Base-by-base conservation (phyloP, 2,329 filamentous ascomycete genomes). In the Fusarium sp. region DNA sequence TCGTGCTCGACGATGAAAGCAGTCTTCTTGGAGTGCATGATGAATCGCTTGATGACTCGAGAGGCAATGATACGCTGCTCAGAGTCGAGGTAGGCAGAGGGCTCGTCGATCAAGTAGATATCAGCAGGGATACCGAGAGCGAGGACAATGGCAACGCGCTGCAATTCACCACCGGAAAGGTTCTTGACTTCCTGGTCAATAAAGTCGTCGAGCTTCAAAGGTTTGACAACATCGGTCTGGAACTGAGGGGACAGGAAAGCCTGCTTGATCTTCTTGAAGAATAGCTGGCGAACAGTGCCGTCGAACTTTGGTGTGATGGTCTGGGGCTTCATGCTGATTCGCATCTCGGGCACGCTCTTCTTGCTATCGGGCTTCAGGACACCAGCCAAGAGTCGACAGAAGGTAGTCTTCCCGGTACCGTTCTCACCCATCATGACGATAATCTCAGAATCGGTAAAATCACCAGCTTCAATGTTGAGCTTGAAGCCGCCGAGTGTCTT, bases 391-490 rank as follows among this genome's bases (percentile, higher is more conserved):
- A 99, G 90, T 75, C 90, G 92, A 83, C 94, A 98, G 84, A 99
- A 99, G 6, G 95, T 99, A 2, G 95, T 99, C 84, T 99, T 97
- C 76, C 96, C 96, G 32, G 96, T 99, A 79, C 95, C 95, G 79
- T 99, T 99, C 82, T 98, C 94, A 69, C 95, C 95, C 95, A 99
- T 98, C 92, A 99, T 96, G 78, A 99, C 95, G 54, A 99, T 87
- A 69, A 99, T 99, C 75, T 99, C 95, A 1, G 95, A 99, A 76
- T 99, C 94, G 17, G 95, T 98, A 75, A 99, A 99, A 59, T 89
- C 83, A 69, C 96, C 95, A 21, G 85, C 54, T 42, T 98, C 90
- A 66, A 99, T 88, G 54, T 79, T 84, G 46, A 99, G 86, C 71
- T 90, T 87, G 85, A 99, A 99, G 75, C 84, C 85, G 58, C 93